Evolutionary conservation across 306 rosid genomes (phyloP), one percentile per base, ranked within the genome.

Genomic region (Begonia peltatifolia): DNA sequence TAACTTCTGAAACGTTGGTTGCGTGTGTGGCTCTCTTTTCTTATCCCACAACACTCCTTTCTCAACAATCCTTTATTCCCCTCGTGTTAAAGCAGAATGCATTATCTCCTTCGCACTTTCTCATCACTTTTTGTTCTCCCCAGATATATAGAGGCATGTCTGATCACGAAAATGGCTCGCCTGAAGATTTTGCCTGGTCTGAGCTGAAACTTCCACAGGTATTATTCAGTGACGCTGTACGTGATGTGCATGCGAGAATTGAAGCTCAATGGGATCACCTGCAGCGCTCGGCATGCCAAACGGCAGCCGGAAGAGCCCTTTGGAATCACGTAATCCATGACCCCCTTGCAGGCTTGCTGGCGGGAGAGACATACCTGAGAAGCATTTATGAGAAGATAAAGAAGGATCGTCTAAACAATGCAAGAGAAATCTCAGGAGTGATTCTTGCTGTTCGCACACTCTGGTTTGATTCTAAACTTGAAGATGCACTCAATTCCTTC

Each of bases 21-120:
- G 38, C 63, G 72, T 86, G 97, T 90, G 99, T 86, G 99, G 95
- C 73, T 79, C 84, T 86, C 86, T 75, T 86, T 90, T 78, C 99
- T 90, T 83, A 90, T 90, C 97, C 63, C 82, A 53, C 57, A 56
- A 41, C 38, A 30, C 38, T 30, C 9, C 38, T 30, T 30, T 30
- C 57, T 49, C 36, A 59, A 3, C 46, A 43, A 52, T 47, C 57
- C 44, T 67, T 25, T 63, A 14, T 61, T 42, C 52, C 46, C 23
- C 55, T 58, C 60, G 35, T 50, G n/a, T 63, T 54, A 76, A 56
- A 57, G 59, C 68, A 69, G 66, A 25, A 53, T 72, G 80, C 76
- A 78, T 71, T 82, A 80, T 75, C 83, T 60, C 58, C 67, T 59
- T 60, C 67, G 47, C 61, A 48, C 30, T 41, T 65, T 62, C 65